A percentile compares a stretch with the other conserved stretches of the same genome.
Evolutionary conservation across 305 asterid genomes (phyloP).

Genomic region (Nicotiana rustica): DNA sequence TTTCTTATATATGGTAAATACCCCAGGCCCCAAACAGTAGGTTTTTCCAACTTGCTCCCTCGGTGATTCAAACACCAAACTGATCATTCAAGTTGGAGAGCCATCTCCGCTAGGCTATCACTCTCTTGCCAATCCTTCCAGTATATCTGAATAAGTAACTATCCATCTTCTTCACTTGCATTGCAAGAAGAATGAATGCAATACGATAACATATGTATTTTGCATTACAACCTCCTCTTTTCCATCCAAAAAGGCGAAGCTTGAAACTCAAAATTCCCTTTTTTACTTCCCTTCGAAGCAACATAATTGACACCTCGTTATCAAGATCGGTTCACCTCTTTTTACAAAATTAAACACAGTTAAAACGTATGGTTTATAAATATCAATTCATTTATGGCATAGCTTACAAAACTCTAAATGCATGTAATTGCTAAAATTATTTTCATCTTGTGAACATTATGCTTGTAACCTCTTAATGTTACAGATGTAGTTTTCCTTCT

Average conservation of each 20-base stretch:
- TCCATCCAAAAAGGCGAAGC: slow-evolving; percentile 6
- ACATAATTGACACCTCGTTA: not conserved
- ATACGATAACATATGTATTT: not conserved
- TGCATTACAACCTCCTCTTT: not conserved
- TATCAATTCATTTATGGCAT: not conserved
- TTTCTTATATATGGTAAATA: not conserved
- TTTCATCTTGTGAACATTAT: slow-evolving; percentile 3
- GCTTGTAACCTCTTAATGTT: not conserved
- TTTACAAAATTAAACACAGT: not conserved
- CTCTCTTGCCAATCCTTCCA: slow-evolving; percentile 14
- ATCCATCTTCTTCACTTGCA: not conserved
- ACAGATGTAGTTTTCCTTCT: not conserved
- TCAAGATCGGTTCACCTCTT: slow-evolving; percentile 18
- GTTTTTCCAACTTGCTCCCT: not conserved
- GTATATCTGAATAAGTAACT: not conserved
- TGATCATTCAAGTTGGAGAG: slow-evolving; percentile 9
- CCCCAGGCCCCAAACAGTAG: not conserved
- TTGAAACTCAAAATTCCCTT: slow-evolving; percentile 7
- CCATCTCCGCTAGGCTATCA: slow-evolving; percentile 10
- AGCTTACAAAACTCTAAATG: slow-evolving; percentile 10
- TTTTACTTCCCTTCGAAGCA: not conserved
- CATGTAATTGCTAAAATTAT: slow-evolving; percentile 22
- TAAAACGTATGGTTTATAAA: not conserved
- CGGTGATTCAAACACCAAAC: not conserved
- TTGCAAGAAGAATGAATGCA: not conserved